Evolutionary conservation across 2,329 filamentous ascomycete species (phyloP).

Genomic region (Trichoderma cornu-damae): DNA sequence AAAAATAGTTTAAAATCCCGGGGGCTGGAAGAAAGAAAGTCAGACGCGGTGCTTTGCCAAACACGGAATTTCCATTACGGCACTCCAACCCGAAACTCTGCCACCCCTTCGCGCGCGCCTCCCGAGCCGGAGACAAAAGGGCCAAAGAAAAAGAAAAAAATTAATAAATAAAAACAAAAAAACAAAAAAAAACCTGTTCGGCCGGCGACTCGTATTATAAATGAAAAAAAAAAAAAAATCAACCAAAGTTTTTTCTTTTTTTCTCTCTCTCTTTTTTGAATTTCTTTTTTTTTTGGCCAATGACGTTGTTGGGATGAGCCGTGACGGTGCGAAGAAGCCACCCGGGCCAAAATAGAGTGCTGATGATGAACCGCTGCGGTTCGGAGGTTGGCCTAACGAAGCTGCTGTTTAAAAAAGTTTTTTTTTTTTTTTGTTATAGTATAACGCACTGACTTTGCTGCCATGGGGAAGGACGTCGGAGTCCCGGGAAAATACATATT

Average conservation of each 20-base stretch:
- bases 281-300: background rate
- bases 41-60: slow-evolving; percentile 14
- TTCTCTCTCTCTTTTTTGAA: background rate
- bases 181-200: too few relatives aligned
- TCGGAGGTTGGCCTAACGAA: too few relatives aligned
- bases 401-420: too few relatives aligned
- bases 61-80: slow-evolving; percentile 19
- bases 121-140: slow-evolving; percentile 3
- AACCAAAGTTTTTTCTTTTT: background rate
- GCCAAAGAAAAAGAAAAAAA: too few relatives aligned
- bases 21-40: slow-evolving; percentile 1
- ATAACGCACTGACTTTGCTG: background rate
- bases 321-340: too few relatives aligned
- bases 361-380: background rate
- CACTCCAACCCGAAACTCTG: slow-evolving; percentile 11
- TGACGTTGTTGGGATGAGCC: background rate
- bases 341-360: slow-evolving; percentile 1
- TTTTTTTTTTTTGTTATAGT: too few relatives aligned
- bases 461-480: background rate
- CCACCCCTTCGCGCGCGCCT: slow-evolving; percentile 8
- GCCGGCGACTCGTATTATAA: too few relatives aligned
- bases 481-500: background rate
- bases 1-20: too few relatives aligned
- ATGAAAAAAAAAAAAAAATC: too few relatives aligned
- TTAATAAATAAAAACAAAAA: too few relatives aligned